These are phyloP conservation scores for Claviceps purpurea DNA, from an alignment of 2,329 filamentous ascomycete species.

Conservation along the genomic window DNA sequence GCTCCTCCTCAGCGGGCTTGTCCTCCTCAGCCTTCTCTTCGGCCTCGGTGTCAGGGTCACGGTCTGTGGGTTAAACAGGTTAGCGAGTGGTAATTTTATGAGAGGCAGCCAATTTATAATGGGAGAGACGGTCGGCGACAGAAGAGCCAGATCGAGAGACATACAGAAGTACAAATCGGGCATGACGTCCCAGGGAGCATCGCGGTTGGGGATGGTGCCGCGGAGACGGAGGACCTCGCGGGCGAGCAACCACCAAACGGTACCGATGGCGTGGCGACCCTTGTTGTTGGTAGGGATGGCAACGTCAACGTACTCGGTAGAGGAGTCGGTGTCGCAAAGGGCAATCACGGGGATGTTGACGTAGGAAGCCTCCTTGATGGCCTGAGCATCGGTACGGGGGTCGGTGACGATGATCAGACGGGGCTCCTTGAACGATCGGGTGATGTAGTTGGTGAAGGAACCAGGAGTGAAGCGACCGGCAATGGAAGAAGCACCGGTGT, in stretches of 20 bases:
- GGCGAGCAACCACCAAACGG: slow-evolving; percentile 98
- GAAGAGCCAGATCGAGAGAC: slow-evolving; percentile 17
- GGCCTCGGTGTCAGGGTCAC: slow-evolving; percentile 98
- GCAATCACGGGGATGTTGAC: slow-evolving; percentile 99
- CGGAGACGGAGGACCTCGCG: slow-evolving; percentile 99
- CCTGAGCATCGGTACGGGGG: slow-evolving; percentile 98
- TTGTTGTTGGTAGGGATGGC: slow-evolving; percentile 99
- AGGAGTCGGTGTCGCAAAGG: slow-evolving; percentile 97
- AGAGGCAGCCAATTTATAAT: neutral
- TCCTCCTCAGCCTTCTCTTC: slow-evolving; percentile 97
- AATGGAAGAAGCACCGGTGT: slow-evolving; percentile 96
- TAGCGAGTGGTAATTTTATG: slow-evolving; percentile 1
- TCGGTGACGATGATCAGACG: slow-evolving; percentile 99
- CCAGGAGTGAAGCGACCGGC: slow-evolving; percentile 99
- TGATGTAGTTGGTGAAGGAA: slow-evolving; percentile 99
- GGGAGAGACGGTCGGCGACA: neutral
- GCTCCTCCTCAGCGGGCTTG: slow-evolving; percentile 72
- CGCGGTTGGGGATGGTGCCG: slow-evolving; percentile 89
- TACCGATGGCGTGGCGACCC: slow-evolving; percentile 96
- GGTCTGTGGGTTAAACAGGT: slow-evolving; percentile 42
- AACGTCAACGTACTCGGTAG: slow-evolving; percentile 98
- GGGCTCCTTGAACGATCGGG: slow-evolving; percentile 99
- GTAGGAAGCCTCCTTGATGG: slow-evolving; percentile 99
- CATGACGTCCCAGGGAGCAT: slow-evolving; percentile 98
- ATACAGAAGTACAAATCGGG: slow-evolving; percentile 98